Evolutionary conservation across 306 rosid genomes (phyloP), one percentile per base, ranked within the genome.

Genomic region (Biancaea sappan): DNA sequence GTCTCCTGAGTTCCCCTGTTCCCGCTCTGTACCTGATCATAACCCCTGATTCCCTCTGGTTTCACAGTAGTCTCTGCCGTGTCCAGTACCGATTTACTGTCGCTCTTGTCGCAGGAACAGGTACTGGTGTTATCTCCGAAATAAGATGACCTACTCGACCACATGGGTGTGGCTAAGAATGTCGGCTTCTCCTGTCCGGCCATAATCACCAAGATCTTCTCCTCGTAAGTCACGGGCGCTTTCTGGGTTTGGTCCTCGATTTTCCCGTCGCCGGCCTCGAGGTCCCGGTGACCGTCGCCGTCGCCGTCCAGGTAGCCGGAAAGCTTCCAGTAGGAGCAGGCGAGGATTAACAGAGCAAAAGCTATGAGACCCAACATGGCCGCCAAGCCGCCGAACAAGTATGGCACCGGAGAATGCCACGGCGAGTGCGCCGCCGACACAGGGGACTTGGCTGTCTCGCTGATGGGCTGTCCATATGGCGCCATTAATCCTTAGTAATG

Each of bases 271-370:
- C 88, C 96, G 0, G 92, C 79, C 67, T 95, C 99, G 2, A 88
- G 77, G 87, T 92, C 96, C 10, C 77, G 52, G 14, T 82, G 82
- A 0, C 71, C 38, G 35, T 67, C 78, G 18, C 76, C 85, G 66
- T 75, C 74, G 12, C 75, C 73, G 10, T 90, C 97, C 0, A 88
- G 89, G 84, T 84, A 85, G 2, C 98, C 96, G 0, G 99, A 92
- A n/a, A 95, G 97, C 66, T 85, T 95, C 99, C 99, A 92, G 52
- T 95, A 95, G 43, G 99, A 95, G 34, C 99, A 95, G 7, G 99
- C 98, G 2, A 95, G 90, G 60, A 95, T 92, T 57, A 95, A 83
- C 14, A 95, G 97, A 8, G 99, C 97, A 28, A 95, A 95, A 52
- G 99, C 99, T 29, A 95, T 95, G 21, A 95, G 90, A n/a, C 98